Evolutionary conservation across 805 yeast genomes (phyloP).

Genomic region (Starmerella stellata): DNA sequence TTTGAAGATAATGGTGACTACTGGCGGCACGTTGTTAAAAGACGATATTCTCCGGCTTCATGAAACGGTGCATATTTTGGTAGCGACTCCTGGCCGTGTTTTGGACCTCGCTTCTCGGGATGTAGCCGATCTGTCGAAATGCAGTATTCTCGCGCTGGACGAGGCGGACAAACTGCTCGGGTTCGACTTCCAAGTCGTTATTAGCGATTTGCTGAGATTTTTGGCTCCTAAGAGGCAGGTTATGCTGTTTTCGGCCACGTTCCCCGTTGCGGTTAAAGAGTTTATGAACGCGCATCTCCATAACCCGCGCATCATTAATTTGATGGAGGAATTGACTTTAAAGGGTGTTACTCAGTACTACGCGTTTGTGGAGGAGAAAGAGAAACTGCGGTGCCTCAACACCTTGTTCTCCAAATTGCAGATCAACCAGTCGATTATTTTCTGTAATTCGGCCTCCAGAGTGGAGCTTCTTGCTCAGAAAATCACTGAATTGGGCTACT

Average conservation of each 20-base stretch:
- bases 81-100: constrained; percentile 96
- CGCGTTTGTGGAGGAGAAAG: constrained; percentile 95
- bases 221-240: constrained; percentile 73
- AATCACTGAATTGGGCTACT: constrained; percentile 88
- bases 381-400: constrained; percentile 88
- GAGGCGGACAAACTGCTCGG: constrained; percentile 96
- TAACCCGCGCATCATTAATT: constrained; percentile 85
- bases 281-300: constrained; percentile 81
- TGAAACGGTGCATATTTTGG: constrained; percentile 84
- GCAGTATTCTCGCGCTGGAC: constrained; percentile 86
- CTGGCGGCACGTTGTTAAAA: constrained; percentile 88
- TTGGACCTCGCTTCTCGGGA: constrained; percentile 79
- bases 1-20: constrained; percentile 88
- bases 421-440: constrained; percentile 90
- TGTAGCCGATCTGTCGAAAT: constrained; percentile 70
- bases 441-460: constrained; percentile 91
- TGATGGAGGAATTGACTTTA: constrained; percentile 93
- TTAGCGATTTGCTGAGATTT: constrained; percentile 67
- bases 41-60: constrained; percentile 87
- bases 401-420: constrained; percentile 85
- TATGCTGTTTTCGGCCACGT: constrained; percentile 81
- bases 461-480: constrained; percentile 91
- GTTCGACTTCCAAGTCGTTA: constrained; percentile 70
- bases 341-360: constrained; percentile 94
- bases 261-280: constrained; percentile 81